A percentile compares a stretch with the other conserved stretches of the same genome.
phyloP scores from a whole-genome alignment of 148 eudicot genomes.

The Fagopyrum esculentum region DNA sequence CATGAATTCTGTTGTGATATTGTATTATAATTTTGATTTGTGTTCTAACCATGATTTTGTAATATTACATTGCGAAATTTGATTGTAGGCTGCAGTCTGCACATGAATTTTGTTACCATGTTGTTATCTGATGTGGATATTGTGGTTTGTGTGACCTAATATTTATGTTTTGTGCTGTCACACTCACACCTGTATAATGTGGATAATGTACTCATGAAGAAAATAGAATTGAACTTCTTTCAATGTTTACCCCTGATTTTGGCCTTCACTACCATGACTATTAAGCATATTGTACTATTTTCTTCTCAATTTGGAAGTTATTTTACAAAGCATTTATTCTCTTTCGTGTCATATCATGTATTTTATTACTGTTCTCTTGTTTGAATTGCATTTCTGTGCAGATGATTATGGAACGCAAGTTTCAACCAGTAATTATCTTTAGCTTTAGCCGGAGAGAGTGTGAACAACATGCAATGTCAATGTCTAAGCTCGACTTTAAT shows the following conservation, averaged over 20 bases:
- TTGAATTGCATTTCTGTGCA: constrained; percentile 20
- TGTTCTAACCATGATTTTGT: no score
- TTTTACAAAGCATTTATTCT: not conserved
- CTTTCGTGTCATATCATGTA: not conserved
- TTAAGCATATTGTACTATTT: no score
- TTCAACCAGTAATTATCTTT: constrained; percentile 94
- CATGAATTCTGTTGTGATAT: no score
- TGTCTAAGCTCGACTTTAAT: constrained; percentile 96
- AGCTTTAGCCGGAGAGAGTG: constrained; percentile 99
- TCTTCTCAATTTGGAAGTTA: no score
- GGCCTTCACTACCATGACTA: no score
- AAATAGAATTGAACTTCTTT: not conserved
- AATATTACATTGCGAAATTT: not conserved
- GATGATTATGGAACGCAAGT: constrained; percentile 99
- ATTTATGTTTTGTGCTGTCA: not conserved
- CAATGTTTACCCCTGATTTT: no score
- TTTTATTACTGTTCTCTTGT: not conserved
- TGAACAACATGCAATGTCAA: constrained; percentile 98
- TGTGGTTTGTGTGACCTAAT: not conserved
- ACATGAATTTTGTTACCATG: not conserved
- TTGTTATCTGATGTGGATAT: not conserved
- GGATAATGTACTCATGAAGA: not conserved
- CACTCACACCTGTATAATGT: not conserved
- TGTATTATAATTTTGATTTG: no score
- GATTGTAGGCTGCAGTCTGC: not conserved